Evolutionary conservation across 108 stramenopile genomes (phyloP).

Genomic region (Skeletonema costatum): DNA sequence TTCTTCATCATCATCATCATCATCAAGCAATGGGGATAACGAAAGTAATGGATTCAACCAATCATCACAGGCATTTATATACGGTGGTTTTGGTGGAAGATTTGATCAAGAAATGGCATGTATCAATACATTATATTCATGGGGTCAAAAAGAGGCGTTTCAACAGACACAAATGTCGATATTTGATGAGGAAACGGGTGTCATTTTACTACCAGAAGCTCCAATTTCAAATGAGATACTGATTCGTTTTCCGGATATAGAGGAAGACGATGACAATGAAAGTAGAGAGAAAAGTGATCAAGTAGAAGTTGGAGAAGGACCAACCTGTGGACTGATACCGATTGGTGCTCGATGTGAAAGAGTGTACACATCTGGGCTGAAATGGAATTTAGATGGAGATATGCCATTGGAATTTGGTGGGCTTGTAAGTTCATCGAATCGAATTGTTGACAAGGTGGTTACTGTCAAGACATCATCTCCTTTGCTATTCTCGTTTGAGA

Average conservation of each 20-base stretch:
- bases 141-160: slow-evolving; percentile 50
- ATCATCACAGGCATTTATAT: slow-evolving; percentile 38
- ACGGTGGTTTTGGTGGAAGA: slow-evolving; percentile 87
- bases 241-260: slow-evolving; percentile 37
- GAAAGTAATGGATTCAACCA: background rate
- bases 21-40: background rate
- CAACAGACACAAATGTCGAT: slow-evolving; percentile 50
- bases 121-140: slow-evolving; percentile 70
- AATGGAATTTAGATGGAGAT: slow-evolving; percentile 80
- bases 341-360: slow-evolving; percentile 61
- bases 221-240: slow-evolving; percentile 49
- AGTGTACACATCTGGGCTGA: slow-evolving; percentile 66
- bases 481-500: slow-evolving; percentile 72
- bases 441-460: slow-evolving; percentile 50
- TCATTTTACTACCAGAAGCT: slow-evolving; percentile 56
- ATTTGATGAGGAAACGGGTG: slow-evolving; percentile 77
- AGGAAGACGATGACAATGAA: background rate
- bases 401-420: slow-evolving; percentile 75
- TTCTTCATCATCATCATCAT: background rate
- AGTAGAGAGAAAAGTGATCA: background rate
- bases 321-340: slow-evolving; percentile 85
- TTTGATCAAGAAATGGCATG: slow-evolving; percentile 91
- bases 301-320: slow-evolving; percentile 63
- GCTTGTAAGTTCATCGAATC: slow-evolving; percentile 85
- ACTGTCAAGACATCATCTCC: slow-evolving; percentile 60